Conservation (phyloP, 2,329 filamentous ascomycete genomes). For the Talaromyces marneffei region DNA sequence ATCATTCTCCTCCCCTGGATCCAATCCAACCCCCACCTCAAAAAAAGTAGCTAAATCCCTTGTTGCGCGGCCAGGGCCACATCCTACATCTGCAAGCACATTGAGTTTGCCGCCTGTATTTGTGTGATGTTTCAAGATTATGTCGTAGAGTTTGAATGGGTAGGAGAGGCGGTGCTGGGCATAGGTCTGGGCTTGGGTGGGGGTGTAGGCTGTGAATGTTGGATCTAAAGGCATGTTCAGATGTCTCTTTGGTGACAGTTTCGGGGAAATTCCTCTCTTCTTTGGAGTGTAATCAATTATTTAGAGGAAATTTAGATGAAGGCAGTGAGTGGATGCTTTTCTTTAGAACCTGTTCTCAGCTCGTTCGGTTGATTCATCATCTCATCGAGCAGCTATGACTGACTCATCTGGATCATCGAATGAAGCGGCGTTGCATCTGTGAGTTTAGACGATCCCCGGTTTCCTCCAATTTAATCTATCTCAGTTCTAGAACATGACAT, state of each 20-base stretch:
- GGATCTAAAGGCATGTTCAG: slow-evolving; percentile 14
- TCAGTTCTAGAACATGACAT: no score
- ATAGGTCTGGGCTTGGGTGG: slow-evolving; percentile 25
- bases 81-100: slow-evolving; percentile 51
- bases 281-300: not conserved
- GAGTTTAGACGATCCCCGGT: not conserved
- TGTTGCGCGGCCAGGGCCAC: slow-evolving; percentile 50
- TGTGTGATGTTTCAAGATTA: slow-evolving; percentile 44
- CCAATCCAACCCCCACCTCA: slow-evolving; percentile 43
- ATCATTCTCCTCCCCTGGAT: slow-evolving; percentile 53
- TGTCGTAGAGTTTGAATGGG: slow-evolving; percentile 42
- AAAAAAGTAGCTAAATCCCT: slow-evolving; percentile 46
- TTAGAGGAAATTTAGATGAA: not conserved
- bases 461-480: no score
- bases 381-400: not conserved
- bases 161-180: slow-evolving; percentile 47
- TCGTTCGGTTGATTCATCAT: no score
- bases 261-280: no score
- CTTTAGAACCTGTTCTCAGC: no score
- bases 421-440: not conserved
- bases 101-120: slow-evolving; percentile 41
- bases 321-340: not conserved
- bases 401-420: not conserved
- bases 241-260: no score
- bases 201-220: slow-evolving; percentile 22